Percentiles rank a stretch among this genome's conserved stretches.
phyloP scores from a whole-genome alignment of 768 basidiomycete genomes.

The Tulasnella calospora region DNA sequence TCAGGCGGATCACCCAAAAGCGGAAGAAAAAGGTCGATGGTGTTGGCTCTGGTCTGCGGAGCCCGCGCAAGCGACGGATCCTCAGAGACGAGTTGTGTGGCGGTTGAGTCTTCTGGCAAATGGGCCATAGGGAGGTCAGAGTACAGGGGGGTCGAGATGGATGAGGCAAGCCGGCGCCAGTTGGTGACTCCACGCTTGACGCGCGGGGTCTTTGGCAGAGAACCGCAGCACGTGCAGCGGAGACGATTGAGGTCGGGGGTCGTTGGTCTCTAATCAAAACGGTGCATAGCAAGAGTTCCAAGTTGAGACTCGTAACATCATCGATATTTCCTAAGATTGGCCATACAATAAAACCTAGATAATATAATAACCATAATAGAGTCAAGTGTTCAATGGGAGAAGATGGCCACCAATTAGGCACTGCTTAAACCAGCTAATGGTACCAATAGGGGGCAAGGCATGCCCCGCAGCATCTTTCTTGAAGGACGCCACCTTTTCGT shows the following conservation, averaged over 20 bases:
- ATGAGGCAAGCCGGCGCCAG: background rate
- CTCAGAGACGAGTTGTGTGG: background rate
- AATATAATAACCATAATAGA: background rate
- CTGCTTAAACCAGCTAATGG: constrained; percentile 20
- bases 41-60: background rate
- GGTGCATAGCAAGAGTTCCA: background rate
- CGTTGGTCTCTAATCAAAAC: background rate
- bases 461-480: background rate
- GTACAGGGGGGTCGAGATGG: background rate
- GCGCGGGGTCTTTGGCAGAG: background rate
- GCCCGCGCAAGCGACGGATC: background rate
- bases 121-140: background rate
- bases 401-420: constrained; percentile 16
- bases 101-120: background rate
- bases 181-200: background rate
- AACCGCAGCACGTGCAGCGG: background rate
- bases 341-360: background rate
- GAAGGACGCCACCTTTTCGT: background rate
- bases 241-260: too few relatives aligned
- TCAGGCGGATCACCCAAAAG: background rate
- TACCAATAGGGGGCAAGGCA: background rate
- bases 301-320: background rate
- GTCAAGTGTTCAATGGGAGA: background rate
- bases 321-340: background rate
- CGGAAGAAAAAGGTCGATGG: background rate